Conservation (phyloP, 2,329 filamentous ascomycete species). For the Lecanicillium sp. region DNA sequence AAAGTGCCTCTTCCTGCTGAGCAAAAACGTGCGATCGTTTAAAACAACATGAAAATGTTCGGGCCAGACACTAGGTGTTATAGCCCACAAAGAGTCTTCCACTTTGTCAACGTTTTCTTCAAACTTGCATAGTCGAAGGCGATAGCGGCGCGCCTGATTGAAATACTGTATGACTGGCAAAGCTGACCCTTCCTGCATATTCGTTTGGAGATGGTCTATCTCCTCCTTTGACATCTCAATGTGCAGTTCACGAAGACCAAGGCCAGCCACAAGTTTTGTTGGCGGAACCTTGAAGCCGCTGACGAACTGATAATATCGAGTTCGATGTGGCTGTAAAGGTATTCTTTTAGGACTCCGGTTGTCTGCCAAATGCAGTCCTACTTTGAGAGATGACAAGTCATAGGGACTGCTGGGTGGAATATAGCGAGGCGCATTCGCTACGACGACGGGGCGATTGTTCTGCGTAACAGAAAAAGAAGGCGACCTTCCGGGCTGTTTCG, state of each 20-base stretch:
- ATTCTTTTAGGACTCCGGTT: constrained; percentile 39
- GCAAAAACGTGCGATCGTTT: background rate
- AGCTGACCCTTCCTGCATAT: background rate
- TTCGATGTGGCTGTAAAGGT: constrained; percentile 10
- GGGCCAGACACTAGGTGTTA: constrained; percentile 2
- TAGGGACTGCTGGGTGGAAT: constrained; percentile 28
- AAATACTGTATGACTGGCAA: constrained; percentile 1
- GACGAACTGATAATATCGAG: constrained; percentile 5
- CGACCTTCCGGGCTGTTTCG: background rate
- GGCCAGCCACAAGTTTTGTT: constrained; percentile 1
- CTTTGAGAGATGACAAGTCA: constrained; percentile 31
- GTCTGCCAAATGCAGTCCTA: constrained; percentile 37
- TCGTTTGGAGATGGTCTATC: background rate
- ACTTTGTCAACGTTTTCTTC: background rate
- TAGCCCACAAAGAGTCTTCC: background rate
- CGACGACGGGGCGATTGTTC: background rate
- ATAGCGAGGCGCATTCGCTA: constrained; percentile 5
- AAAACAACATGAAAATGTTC: background rate
- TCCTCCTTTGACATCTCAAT: constrained; percentile 1
- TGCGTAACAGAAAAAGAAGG: background rate
- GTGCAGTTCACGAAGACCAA: background rate
- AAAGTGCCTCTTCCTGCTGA: constrained; percentile 7
- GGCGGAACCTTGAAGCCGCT: constrained; percentile 1
- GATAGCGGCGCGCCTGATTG: constrained; percentile 3
- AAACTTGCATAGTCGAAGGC: constrained; percentile 4